Evolutionary conservation across 352 stramenopile genomes (phyloP), one percentile per base, ranked within the genome.

Genomic region (Pythium utonaiense): DNA sequence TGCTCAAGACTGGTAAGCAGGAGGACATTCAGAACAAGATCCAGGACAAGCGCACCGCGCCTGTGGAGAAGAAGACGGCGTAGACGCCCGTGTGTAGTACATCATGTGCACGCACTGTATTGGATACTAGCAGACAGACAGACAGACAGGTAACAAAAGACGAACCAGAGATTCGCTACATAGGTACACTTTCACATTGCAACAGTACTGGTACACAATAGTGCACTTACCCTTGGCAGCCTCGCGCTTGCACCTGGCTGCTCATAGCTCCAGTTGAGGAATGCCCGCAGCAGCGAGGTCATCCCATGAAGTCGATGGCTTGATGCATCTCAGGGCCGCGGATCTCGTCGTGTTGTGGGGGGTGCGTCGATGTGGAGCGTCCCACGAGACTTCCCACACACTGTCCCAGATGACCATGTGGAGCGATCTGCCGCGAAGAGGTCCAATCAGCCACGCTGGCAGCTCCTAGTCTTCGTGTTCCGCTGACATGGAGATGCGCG

Each of bases 11-110:
- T 16, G 71, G 71, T 52, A 73, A 73, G 65, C 59, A 66, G 16
- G 71, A 78, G 21, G 71, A 78, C 66, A 78, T 78, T 45, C 71
- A 78, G 47, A 64, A 78, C 31, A 58, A 71, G 30, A 66, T 64
- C 50, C 44, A 22, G 33, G 41, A 62, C 6, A 27, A 34, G 22
- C 57, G 47, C 21, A 28, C 38, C 22, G 44, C 36, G 0, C 27
- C 13, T 40, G n/a, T n/a, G n/a, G n/a, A n/a, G n/a, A 66, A 62
- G 24, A 70, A 70, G 57, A 58, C 47, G 22, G 33, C 50, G 44
- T 67, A 54, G 50, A 31, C 17, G 17, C 36, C 36, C 36, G 13
- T 21, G 17, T 12, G 38, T n/a, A n/a, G n/a, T n/a, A n/a, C n/a
- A n/a, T n/a, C n/a, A n/a, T n/a, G n/a, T n/a, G n/a, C n/a, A n/a